Percentiles rank a stretch among this genome's conserved stretches.
phyloP scores from a whole-genome alignment of 352 stramenopile species.

The Aphanomyces euteiches region DNA sequence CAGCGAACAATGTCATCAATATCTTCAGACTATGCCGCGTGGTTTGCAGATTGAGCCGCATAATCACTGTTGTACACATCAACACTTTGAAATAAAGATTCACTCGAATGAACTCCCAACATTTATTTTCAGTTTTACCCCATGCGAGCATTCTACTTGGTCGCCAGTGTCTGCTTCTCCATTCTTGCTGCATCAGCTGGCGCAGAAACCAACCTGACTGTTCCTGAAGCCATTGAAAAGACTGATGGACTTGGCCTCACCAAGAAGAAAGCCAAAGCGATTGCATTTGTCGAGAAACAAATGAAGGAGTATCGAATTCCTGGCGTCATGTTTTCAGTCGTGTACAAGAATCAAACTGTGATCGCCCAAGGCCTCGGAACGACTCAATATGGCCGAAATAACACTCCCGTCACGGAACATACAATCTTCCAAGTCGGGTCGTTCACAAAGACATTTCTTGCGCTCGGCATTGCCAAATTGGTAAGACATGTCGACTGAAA shows the following conservation, averaged over 20 bases:
- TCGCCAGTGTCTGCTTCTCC: not conserved
- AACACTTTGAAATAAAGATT: too few species aligned
- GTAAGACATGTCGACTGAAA: conserved; percentile 21
- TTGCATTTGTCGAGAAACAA: conserved; percentile 20
- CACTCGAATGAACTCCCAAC: too few species aligned
- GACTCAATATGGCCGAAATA: not conserved
- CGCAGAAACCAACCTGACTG: not conserved
- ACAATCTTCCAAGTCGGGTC: conserved; percentile 66
- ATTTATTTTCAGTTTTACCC: not conserved
- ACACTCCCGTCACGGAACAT: conserved; percentile 38
- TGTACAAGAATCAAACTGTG: conserved; percentile 23
- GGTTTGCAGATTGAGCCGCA: too few species aligned
- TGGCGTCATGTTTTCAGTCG: conserved; percentile 12
- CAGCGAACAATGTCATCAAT: too few species aligned
- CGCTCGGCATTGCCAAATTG: conserved; percentile 34
- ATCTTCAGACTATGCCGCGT: too few species aligned
- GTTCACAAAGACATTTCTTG: conserved; percentile 60
- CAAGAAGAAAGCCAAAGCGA: conserved; percentile 18
- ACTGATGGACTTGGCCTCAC: not conserved
- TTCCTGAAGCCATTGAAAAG: too few species aligned
- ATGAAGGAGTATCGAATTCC: conserved; percentile 9
- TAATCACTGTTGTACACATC: too few species aligned
- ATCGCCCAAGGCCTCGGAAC: conserved; percentile 20
- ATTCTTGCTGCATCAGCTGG: not conserved
- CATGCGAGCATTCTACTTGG: not conserved